Percentiles rank a stretch among this genome's conserved stretches.
These are phyloP conservation scores for Wickerhamiella qilinensis DNA, from an alignment of 805 yeast species.

Conservation along the genomic window DNA sequence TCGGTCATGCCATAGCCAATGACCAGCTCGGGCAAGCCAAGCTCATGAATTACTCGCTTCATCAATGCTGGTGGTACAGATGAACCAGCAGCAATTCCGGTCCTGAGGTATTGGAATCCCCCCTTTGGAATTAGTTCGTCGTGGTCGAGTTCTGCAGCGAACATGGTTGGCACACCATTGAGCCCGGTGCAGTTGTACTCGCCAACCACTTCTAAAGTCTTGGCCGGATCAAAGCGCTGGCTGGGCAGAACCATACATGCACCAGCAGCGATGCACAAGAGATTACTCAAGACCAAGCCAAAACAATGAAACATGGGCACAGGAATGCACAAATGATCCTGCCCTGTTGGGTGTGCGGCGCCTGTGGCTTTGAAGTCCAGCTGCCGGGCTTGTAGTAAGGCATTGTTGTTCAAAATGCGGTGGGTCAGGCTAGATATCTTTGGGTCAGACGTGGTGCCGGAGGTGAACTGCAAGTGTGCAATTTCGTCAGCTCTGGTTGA, in stretches of 20 bases:
- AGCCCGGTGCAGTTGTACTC: constrained; percentile 16
- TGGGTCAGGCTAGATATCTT: constrained; percentile 18
- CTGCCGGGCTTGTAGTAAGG: constrained; percentile 15
- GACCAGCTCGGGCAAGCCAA: constrained; percentile 15
- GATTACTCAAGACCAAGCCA: constrained; percentile 19
- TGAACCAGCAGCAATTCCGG: constrained; percentile 21
- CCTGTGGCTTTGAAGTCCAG: constrained; percentile 14
- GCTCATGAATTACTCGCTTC: constrained; percentile 9
- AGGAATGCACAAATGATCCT: constrained; percentile 17
- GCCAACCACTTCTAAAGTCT: constrained; percentile 13
- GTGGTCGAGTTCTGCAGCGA: constrained; percentile 17
- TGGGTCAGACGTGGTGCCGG: constrained; percentile 20
- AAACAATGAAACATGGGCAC: constrained; percentile 22
- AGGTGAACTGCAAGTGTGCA: constrained; percentile 21
- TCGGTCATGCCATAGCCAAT: constrained; percentile 23
- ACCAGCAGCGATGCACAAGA: constrained; percentile 16
- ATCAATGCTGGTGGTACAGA: constrained; percentile 20
- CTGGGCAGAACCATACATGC: constrained; percentile 16
- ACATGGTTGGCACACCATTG: constrained; percentile 22
- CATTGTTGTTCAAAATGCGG: constrained; percentile 17
- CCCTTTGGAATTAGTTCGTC: constrained; percentile 10
- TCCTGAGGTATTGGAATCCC: constrained; percentile 15
- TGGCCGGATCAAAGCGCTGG: constrained; percentile 15
- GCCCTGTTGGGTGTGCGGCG: constrained; percentile 12
- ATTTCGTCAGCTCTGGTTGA: constrained; percentile 9